Evolutionary conservation across 176 grass and related monocot genomes (phyloP), one percentile per base, ranked within the genome.

Genomic region (Avena insularis): DNA sequence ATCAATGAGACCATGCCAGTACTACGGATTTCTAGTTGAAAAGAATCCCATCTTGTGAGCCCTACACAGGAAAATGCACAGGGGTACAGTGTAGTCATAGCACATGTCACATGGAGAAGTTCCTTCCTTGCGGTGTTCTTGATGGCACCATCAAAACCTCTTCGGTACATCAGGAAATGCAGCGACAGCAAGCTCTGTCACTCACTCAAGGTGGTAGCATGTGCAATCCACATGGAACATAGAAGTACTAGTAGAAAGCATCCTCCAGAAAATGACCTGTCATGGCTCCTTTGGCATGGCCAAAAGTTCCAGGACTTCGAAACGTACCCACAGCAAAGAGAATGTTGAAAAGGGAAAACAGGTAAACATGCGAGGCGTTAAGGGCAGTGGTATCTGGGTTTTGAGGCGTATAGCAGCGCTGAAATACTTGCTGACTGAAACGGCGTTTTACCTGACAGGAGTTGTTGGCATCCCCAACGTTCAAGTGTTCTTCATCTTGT

Each of bases 131-230:
- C 29, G n/a, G 25, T 65, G 58, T 66, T 66, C 16, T 53, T 85
- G 72, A 77, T 78, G 83, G 72, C 73, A 15, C 57, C 72, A 38
- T 65, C 21, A 74, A 74, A 40, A 85, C 45, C 29, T 38, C 57
- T 66, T 77, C 59, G 27, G 23, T 12, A 20, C 27, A 43, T 45
- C 73, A 67, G n/a, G 11, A 25, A 63, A 71, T 64, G 16, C 70
- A 63, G 23, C 6, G 5, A 11, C 46, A 51, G 17, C 62, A n/a
- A 51, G 62, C 60, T 29, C 38, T 5, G 58, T 47, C 46, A 14
- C 7, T 48, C 46, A 19, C 16, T 70, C 17, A 10, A 71, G 67
- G 35, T 13, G 21, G 5, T 23, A 21, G 31, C 81, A 72, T 74
- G 53, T 78, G 60, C 54, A 77, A n/a, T 23, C 17, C 72, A 78